These are phyloP conservation scores for Xylariaceae sp. DNA, from an alignment of 2,329 filamentous ascomycete species.

Conservation along the genomic window DNA sequence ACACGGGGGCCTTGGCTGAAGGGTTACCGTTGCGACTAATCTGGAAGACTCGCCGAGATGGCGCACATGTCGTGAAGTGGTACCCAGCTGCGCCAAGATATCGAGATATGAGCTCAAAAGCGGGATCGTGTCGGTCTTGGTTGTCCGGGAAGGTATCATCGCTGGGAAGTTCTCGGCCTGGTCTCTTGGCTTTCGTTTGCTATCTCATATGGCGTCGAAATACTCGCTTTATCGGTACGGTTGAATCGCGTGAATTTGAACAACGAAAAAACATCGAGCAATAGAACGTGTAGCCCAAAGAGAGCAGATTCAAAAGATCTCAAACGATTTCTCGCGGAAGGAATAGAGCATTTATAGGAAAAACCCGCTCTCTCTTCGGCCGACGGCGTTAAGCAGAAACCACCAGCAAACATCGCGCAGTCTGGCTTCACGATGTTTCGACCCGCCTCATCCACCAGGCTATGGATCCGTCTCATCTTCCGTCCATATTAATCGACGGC, in stretches of 20 bases:
- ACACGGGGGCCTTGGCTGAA: background rate
- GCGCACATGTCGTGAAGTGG: background rate
- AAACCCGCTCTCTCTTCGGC: too few relatives aligned
- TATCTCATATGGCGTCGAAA: background rate
- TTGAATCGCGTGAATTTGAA: background rate
- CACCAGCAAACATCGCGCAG: background rate
- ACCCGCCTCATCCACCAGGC: background rate
- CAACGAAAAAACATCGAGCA: background rate
- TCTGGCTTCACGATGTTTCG: background rate
- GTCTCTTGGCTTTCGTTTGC: background rate
- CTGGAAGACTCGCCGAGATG: background rate
- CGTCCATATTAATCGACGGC: background rate
- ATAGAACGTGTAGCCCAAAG: background rate
- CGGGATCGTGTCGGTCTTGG: background rate
- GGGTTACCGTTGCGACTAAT: background rate
- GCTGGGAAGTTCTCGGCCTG: background rate
- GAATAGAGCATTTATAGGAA: too few relatives aligned
- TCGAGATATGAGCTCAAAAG: background rate
- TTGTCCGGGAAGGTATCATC: background rate
- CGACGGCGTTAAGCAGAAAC: too few relatives aligned
- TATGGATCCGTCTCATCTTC: background rate
- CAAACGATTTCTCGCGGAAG: too few relatives aligned
- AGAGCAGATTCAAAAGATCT: background rate
- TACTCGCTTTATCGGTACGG: background rate
- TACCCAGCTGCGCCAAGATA: background rate